phyloP scores from a whole-genome alignment of 176 grass and related monocot species.

The Cenchrus americanus region DNA sequence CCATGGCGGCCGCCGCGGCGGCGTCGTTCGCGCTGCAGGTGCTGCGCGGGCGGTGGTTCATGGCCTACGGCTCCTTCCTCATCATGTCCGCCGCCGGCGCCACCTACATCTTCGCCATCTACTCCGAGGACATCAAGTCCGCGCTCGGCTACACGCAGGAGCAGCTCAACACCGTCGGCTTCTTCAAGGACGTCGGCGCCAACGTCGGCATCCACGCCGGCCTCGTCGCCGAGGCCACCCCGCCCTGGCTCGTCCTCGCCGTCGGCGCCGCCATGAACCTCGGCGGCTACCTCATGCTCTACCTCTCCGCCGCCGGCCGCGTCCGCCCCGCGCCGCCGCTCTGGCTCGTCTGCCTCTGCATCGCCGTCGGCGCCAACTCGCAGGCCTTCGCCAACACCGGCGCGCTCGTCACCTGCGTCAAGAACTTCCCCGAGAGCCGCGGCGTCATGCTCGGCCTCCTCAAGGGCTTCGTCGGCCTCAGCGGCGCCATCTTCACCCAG shows the following conservation, averaged over 20 bases:
- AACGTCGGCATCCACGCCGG: slow-evolving; percentile 60
- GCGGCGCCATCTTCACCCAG: slow-evolving; percentile 80
- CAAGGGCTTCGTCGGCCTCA: slow-evolving; percentile 87
- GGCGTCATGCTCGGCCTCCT: slow-evolving; percentile 77
- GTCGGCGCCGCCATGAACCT: slow-evolving; percentile 61
- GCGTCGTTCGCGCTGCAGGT: slow-evolving; percentile 29
- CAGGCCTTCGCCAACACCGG: slow-evolving; percentile 88
- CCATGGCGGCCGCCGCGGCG: not conserved
- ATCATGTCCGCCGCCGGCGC: slow-evolving; percentile 51
- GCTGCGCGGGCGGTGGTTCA: slow-evolving; percentile 45
- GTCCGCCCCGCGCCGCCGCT: not conserved
- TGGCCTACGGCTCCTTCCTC: slow-evolving; percentile 61
- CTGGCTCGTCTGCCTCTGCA: slow-evolving; percentile 81
- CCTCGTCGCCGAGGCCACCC: slow-evolving; percentile 50
- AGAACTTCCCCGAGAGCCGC: slow-evolving; percentile 77
- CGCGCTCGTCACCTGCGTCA: slow-evolving; percentile 74
- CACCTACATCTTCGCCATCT: slow-evolving; percentile 67
- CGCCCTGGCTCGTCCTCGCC: slow-evolving; percentile 54
- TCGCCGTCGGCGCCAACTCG: slow-evolving; percentile 80
- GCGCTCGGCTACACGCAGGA: slow-evolving; percentile 59
- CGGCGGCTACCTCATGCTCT: slow-evolving; percentile 64
- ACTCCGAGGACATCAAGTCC: slow-evolving; percentile 68
- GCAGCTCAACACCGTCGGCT: slow-evolving; percentile 63
- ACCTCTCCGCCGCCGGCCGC: slow-evolving; percentile 53
- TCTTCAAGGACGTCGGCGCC: slow-evolving; percentile 75